These are phyloP conservation scores for Rhodamnia rubescens DNA, from an alignment of 345 rosid species.

Conservation along the genomic window DNA sequence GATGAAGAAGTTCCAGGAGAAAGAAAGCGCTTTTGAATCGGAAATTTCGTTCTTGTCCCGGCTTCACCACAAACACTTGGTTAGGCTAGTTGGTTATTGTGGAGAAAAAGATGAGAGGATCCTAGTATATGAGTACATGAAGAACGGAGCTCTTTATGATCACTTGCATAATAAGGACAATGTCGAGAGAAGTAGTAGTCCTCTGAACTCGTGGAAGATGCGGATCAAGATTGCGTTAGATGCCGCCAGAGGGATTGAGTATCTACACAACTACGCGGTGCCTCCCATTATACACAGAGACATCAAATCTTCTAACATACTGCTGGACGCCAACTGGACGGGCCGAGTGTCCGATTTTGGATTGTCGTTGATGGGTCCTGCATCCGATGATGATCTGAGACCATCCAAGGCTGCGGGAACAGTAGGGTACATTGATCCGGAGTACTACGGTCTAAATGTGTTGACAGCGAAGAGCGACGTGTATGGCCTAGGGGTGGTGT, in stretches of 20 bases:
- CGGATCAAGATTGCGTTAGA: slow-evolving; percentile 35
- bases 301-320: slow-evolving; percentile 36
- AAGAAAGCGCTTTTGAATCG: slow-evolving; percentile 83
- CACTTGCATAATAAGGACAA: slow-evolving; percentile 29
- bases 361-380: slow-evolving; percentile 34
- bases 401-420: slow-evolving; percentile 43
- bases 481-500: slow-evolving; percentile 35
- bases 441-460: slow-evolving; percentile 35
- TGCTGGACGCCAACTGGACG: slow-evolving; percentile 27
- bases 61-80: slow-evolving; percentile 85
- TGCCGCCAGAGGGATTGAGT: slow-evolving; percentile 37
- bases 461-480: slow-evolving; percentile 38
- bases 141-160: slow-evolving; percentile 34
- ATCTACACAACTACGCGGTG: slow-evolving; percentile 38
- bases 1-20: slow-evolving; percentile 71
- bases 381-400: slow-evolving; percentile 6
- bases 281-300: slow-evolving; percentile 40
- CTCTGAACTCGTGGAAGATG: slow-evolving; percentile 54
- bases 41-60: slow-evolving; percentile 77
- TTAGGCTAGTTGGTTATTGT: slow-evolving; percentile 81
- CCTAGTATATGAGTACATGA: slow-evolving; percentile 40
- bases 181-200: slow-evolving; percentile 32
- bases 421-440: slow-evolving; percentile 44
- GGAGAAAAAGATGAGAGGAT: slow-evolving; percentile 60
- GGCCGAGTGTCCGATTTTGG: slow-evolving; percentile 41